These are phyloP conservation scores for Anisogramma anomala DNA, from an alignment of 2,329 filamentous ascomycete genomes.

Conservation along the genomic window DNA sequence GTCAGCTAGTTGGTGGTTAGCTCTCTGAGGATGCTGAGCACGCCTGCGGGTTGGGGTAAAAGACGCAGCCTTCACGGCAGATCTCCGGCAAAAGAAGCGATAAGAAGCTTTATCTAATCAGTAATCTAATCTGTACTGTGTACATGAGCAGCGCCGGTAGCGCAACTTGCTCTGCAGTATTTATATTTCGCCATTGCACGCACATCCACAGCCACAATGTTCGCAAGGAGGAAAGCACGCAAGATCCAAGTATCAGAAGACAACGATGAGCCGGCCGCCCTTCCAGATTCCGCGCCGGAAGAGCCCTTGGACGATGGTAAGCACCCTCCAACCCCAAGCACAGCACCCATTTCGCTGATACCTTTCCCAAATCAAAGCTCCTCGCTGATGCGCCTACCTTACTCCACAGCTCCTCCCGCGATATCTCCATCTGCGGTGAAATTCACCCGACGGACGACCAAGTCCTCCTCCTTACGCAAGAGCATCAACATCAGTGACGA, in stretches of 20 bases:
- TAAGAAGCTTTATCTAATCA: too few species aligned
- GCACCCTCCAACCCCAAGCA: constrained; percentile 15
- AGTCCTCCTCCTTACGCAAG: constrained; percentile 48
- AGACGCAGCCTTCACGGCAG: constrained; percentile 8
- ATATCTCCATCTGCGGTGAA: constrained; percentile 31
- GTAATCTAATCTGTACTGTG: too few species aligned
- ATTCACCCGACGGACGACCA: constrained; percentile 39
- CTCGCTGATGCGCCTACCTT: constrained; percentile 21
- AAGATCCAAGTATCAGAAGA: constrained; percentile 63
- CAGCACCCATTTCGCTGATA: constrained; percentile 17
- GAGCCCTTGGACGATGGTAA: constrained; percentile 27
- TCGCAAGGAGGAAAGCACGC: constrained; percentile 58
- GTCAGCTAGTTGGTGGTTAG: too few species aligned
- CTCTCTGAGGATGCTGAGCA: too few species aligned
- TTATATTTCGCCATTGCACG: too few species aligned
- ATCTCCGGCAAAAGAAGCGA: constrained; percentile 12
- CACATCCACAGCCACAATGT: constrained; percentile 42
- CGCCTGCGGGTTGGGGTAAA: constrained; percentile 13
- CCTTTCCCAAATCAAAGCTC: constrained; percentile 17
- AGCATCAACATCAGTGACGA: constrained; percentile 38
- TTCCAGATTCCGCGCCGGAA: constrained; percentile 15
- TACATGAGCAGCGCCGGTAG: too few species aligned
- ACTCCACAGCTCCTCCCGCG: constrained; percentile 16
- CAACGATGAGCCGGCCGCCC: constrained; percentile 36
- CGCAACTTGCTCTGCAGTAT: too few species aligned